phyloP scores from a whole-genome alignment of 768 basidiomycete species.

The Boletus coccyginus region DNA sequence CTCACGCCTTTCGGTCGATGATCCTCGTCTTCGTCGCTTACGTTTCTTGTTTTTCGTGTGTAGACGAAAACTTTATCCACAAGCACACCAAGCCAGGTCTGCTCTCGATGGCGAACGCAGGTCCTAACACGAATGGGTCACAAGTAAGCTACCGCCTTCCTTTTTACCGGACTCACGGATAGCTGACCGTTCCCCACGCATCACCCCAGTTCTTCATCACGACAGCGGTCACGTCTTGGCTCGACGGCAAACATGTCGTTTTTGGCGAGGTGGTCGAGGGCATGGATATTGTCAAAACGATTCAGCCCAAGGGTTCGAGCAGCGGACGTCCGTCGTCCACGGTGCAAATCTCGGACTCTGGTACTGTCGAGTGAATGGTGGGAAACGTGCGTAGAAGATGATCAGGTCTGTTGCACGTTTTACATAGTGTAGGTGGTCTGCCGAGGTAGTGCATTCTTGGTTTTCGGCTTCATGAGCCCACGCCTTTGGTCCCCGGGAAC shows the following conservation, averaged over 20 bases:
- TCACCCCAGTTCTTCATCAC: conserved; percentile 68
- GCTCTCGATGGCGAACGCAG: conserved; percentile 88
- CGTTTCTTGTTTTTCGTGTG: background rate
- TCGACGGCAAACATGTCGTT: conserved; percentile 43
- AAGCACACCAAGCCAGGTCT: conserved; percentile 63
- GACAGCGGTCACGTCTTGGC: conserved; percentile 64
- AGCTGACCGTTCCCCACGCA: background rate
- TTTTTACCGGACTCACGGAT: background rate
- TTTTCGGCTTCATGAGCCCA: background rate
- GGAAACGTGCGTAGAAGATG: background rate
- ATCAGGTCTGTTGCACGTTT: background rate
- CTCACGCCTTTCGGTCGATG: no score
- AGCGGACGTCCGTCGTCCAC: conserved; percentile 29
- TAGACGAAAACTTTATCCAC: conserved; percentile 70
- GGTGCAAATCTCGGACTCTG: conserved; percentile 56
- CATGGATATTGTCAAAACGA: conserved; percentile 39
- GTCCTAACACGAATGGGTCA: conserved; percentile 77
- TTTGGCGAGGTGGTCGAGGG: conserved; percentile 49
- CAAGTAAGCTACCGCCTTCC: conserved; percentile 42
- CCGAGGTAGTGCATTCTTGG: conserved; percentile 4
- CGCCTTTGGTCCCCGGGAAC: no score
- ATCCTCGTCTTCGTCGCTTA: background rate
- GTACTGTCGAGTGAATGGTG: conserved; percentile 38
- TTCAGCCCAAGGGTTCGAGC: conserved; percentile 35
- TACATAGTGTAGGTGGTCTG: conserved; percentile 1